A percentile compares a stretch with the other conserved stretches of the same genome.
phyloP scores from a whole-genome alignment of 495 filamentous ascomycete genomes.

The Tricharina praecox region DNA sequence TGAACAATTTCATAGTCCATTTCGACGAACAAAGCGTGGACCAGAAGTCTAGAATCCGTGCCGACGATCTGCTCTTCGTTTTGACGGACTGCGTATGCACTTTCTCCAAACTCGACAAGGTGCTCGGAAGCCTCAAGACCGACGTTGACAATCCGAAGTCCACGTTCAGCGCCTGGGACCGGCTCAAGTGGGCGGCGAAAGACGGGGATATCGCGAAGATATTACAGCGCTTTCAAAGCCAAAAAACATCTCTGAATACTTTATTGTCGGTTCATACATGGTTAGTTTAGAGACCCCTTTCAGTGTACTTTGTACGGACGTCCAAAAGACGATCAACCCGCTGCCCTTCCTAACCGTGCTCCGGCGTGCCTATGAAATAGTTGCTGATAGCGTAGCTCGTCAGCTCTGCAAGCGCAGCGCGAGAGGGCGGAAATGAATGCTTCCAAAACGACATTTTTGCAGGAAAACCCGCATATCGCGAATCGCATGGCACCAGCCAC shows the following conservation, averaged over 20 bases:
- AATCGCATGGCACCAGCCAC: not conserved
- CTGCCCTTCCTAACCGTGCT: not conserved
- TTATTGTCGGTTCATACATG: not conserved
- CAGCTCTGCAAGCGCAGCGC: not conserved
- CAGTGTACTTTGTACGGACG: not conserved
- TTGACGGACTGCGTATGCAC: conserved; percentile 7
- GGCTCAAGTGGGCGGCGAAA: not conserved
- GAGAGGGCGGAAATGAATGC: not conserved
- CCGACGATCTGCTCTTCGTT: conserved; percentile 1
- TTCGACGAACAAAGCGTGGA: too few species aligned
- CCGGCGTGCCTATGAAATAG: not conserved
- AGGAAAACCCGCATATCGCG: not conserved
- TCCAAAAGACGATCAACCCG: not conserved
- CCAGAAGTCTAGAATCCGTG: conserved; percentile 2
- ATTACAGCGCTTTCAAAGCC: not conserved
- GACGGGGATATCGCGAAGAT: not conserved
- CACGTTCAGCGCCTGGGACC: not conserved
- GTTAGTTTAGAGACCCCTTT: not conserved
- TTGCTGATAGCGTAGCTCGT: not conserved
- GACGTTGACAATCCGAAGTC: not conserved
- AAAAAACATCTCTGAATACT: not conserved
- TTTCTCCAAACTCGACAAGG: conserved; percentile 5
- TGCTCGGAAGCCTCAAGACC: not conserved
- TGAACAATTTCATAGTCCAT: conserved; percentile 1
- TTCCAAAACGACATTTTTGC: not conserved